Evolutionary conservation across 371 early-diverging fungal genomes (phyloP).

Genomic region (Mortierella polycephala): DNA sequence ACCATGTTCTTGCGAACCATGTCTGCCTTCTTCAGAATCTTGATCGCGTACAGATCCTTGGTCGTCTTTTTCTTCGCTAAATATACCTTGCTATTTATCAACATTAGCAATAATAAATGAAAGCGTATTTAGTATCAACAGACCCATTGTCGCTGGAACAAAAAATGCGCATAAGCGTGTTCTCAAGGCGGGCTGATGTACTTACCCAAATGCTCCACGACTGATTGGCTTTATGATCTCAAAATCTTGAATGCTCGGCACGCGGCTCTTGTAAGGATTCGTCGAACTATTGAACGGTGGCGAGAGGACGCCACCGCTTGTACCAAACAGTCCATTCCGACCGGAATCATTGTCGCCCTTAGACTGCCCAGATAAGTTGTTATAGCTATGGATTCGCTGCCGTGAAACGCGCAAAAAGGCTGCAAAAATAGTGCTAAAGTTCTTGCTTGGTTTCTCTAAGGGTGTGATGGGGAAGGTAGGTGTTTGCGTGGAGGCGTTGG

Average conservation of each 20-base stretch:
- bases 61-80: constrained; percentile 86
- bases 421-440: constrained; percentile 54
- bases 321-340: constrained; percentile 28
- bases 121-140: not conserved
- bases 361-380: constrained; percentile 37
- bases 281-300: constrained; percentile 24
- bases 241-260: constrained; percentile 88
- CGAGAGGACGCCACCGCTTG: constrained; percentile 20
- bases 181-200: not conserved
- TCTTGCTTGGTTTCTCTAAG: constrained; percentile 47
- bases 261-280: constrained; percentile 44
- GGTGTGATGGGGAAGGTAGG: constrained; percentile 17
- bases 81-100: constrained; percentile 69
- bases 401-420: constrained; percentile 44
- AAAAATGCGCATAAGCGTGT: not conserved
- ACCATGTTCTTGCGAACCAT: constrained; percentile 96
- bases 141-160: not conserved
- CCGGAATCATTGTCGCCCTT: constrained; percentile 18
- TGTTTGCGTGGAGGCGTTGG: constrained; percentile 18
- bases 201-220: constrained; percentile 86
- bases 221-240: constrained; percentile 89
- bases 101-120: not conserved
- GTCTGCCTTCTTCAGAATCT: constrained; percentile 90
- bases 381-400: constrained; percentile 46
- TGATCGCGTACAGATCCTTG: constrained; percentile 91